These are phyloP conservation scores for Parachaetomium inaequale DNA, from an alignment of 495 filamentous ascomycete species.

Conservation along the genomic window DNA sequence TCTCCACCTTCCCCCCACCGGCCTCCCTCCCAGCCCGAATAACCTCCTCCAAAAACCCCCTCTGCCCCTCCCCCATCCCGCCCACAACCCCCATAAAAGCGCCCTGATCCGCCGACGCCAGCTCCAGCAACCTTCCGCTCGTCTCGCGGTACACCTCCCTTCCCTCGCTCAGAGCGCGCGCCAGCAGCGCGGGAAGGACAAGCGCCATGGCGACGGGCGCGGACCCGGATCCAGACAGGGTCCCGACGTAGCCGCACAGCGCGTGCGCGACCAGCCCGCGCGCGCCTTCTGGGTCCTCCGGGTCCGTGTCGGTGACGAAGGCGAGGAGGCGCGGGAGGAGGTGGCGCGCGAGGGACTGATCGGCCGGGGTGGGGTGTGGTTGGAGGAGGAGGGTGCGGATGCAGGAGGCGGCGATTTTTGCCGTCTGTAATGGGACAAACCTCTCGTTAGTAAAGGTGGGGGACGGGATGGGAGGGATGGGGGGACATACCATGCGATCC, in stretches of 20 bases:
- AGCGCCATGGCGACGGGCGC: slow-evolving; percentile 62
- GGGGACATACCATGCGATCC: slow-evolving; percentile 60
- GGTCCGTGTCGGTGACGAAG: slow-evolving; percentile 64
- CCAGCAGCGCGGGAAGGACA: slow-evolving; percentile 74
- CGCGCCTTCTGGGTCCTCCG: slow-evolving; percentile 71
- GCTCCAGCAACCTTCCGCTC: slow-evolving; percentile 68
- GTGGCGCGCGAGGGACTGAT: slow-evolving; percentile 68
- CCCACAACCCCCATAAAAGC: slow-evolving; percentile 74
- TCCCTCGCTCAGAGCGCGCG: slow-evolving; percentile 56
- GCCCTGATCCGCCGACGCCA: slow-evolving; percentile 68
- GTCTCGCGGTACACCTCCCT: slow-evolving; percentile 64
- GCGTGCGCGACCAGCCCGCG: slow-evolving; percentile 66
- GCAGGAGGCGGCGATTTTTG: slow-evolving; percentile 85
- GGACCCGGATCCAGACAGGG: slow-evolving; percentile 38
- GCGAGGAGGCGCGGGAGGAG: slow-evolving; percentile 71
- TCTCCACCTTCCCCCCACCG: not conserved
- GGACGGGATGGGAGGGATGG: not conserved
- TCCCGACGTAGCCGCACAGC: slow-evolving; percentile 55
- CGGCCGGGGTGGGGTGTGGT: slow-evolving; percentile 56
- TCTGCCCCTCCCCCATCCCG: slow-evolving; percentile 66
- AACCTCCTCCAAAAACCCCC: slow-evolving; percentile 76
- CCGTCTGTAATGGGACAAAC: slow-evolving; percentile 50
- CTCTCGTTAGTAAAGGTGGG: slow-evolving; percentile 2
- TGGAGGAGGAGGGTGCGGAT: slow-evolving; percentile 73
- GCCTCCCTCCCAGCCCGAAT: slow-evolving; percentile 56